A percentile compares a stretch with the other conserved stretches of the same genome.
These are phyloP conservation scores for Colletotrichum paranaense DNA, from an alignment of 2,329 filamentous ascomycete genomes.

Conservation along the genomic window DNA sequence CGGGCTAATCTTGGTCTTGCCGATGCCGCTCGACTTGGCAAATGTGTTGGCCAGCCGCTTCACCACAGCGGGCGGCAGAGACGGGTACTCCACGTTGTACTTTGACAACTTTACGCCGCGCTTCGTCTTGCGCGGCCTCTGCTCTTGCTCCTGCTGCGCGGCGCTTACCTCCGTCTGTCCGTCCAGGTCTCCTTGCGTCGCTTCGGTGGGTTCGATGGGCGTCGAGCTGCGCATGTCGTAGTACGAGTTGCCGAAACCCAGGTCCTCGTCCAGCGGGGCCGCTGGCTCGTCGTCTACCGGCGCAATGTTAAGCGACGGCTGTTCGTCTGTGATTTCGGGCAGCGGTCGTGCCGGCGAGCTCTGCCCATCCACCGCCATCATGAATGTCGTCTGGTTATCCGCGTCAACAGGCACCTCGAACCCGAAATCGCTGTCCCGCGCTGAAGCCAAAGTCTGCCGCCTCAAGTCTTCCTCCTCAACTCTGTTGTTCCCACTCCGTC, in stretches of 20 bases:
- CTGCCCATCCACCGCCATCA: constrained; percentile 51
- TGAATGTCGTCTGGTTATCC: constrained; percentile 62
- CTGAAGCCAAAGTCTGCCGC: constrained; percentile 48
- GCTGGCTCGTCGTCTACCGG: constrained; percentile 36
- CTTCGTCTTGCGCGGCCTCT: constrained; percentile 49
- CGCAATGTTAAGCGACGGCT: constrained; percentile 23
- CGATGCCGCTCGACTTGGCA: constrained; percentile 72
- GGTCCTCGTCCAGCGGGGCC: constrained; percentile 11
- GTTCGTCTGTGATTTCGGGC: constrained; percentile 36
- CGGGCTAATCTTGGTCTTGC: constrained; percentile 76
- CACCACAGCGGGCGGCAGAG: constrained; percentile 78
- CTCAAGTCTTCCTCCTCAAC: constrained; percentile 53
- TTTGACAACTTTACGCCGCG: constrained; percentile 70
- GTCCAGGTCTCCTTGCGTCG: constrained; percentile 8
- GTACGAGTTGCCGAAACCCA: neutral
- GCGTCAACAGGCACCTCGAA: constrained; percentile 60
- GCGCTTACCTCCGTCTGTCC: constrained; percentile 33
- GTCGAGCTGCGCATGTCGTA: constrained; percentile 30
- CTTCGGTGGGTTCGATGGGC: constrained; percentile 40
- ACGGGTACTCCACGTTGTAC: constrained; percentile 80
- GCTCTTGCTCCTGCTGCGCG: neutral
- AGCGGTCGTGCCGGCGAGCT: constrained; percentile 35
- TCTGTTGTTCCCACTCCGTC: constrained; percentile 39
- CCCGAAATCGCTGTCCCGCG: constrained; percentile 62
- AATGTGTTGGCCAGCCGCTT: constrained; percentile 80